Evolutionary conservation across 179 eudicot genomes (phyloP), one percentile per base, ranked within the genome.

Genomic region (Beta lomatogona): DNA sequence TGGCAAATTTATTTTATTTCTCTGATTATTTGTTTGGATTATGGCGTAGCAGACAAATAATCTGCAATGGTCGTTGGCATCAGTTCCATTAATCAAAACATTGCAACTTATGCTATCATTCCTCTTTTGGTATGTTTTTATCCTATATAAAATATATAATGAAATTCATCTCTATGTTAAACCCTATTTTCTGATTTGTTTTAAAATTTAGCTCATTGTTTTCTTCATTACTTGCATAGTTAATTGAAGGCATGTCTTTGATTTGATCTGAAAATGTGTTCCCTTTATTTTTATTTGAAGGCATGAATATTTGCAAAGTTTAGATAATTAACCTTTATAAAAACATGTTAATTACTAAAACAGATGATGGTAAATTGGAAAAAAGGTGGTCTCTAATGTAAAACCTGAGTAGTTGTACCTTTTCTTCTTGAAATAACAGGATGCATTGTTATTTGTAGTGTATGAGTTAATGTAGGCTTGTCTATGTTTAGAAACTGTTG

Each of bases 61-160:
- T 75, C 82, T 96, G 87, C 99, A 96, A 79, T 96, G 99, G 99
- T 80, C 89, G 60, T 89, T 96, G 78, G 89, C 98, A 80, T 84
- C 94, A 79, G 97, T 96, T 83, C 97, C 99, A 15, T 77, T 89
- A 25, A 89, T 94, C 45, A 96, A 96, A 86, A 89, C 96, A 59
- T 70, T 93, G 91, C 99, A 96, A 83, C 91, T 91, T 60, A 21
- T 86, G 9, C 81, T 96, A 50, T 92, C 98, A 61, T 96, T 93
- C 89, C 87, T 96, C 66, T 96, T 96, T 88, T 96, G 99, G 99
- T 96, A 91, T 50, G 91, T 77, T 87, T 57, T 12, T 21, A 65
- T 25, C 66, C 52, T 19, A 36, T 36, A 36, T 31, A n/a, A 31
- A 31, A 31, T 50, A 28, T n/a, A 22, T 45, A 6, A 64, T 4